These are phyloP conservation scores for Sporisorium sorghi DNA, from an alignment of 1,284 basidiomycete species.

Conservation along the genomic window DNA sequence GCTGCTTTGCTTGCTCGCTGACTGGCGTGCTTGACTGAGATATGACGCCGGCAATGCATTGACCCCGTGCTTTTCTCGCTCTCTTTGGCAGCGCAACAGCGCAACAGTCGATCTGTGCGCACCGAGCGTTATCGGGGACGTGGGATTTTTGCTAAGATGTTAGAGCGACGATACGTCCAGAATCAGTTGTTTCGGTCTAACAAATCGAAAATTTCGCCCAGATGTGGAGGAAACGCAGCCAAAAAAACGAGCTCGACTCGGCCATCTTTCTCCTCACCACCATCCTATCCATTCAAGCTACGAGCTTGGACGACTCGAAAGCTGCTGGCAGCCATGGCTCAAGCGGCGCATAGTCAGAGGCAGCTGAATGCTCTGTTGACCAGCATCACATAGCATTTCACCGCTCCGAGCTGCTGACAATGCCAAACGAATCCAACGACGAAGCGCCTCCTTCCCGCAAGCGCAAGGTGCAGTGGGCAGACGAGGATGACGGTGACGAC, in stretches of 20 bases:
- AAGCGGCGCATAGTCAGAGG: background rate
- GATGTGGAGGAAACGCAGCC: too few species aligned
- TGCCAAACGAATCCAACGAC: slow-evolving; percentile 14
- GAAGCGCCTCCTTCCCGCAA: slow-evolving; percentile 17
- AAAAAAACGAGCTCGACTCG: slow-evolving; percentile 12
- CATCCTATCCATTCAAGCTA: background rate
- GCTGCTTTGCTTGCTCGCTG: background rate
- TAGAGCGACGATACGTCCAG: too few species aligned
- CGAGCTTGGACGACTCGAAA: background rate
- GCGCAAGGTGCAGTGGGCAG: slow-evolving; percentile 52
- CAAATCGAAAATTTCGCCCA: too few species aligned
- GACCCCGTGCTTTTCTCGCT: too few species aligned
- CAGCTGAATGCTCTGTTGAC: background rate
- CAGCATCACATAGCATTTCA: slow-evolving; percentile 10
- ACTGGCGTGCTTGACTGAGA: slow-evolving; percentile 3
- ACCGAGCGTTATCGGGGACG: too few species aligned
- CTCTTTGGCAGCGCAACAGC: too few species aligned
- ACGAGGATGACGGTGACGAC: slow-evolving; percentile 19
- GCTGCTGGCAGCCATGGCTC: background rate
- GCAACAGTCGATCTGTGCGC: too few species aligned
- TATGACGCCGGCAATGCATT: slow-evolving; percentile 1
- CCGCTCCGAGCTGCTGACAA: background rate
- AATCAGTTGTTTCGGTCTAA: too few species aligned
- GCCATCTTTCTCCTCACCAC: slow-evolving; percentile 7
- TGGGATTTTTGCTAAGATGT: too few species aligned